Percentiles rank a stretch among this genome's conserved stretches.
These are phyloP conservation scores for Geosmithia flava DNA, from an alignment of 2,329 filamentous ascomycete genomes.

Conservation along the genomic window DNA sequence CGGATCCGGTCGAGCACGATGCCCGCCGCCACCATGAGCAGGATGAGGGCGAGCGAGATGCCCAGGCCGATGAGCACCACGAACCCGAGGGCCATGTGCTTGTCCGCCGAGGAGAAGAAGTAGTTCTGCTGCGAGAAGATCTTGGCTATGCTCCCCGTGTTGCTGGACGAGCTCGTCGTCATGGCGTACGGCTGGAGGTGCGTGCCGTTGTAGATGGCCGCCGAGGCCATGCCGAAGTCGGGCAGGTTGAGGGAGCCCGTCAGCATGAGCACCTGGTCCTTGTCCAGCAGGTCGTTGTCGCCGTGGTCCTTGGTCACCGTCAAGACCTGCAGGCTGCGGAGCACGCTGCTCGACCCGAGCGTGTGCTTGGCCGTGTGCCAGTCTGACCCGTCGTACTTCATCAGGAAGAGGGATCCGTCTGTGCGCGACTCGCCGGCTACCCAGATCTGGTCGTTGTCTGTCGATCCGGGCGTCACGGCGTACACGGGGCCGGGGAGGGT, in stretches of 20 bases:
- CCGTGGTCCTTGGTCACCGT: conserved; percentile 57
- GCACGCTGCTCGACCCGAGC: conserved; percentile 52
- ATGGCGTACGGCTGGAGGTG: conserved; percentile 68
- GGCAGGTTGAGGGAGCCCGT: conserved; percentile 73
- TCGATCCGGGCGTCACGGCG: conserved; percentile 61
- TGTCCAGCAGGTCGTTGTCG: conserved; percentile 48
- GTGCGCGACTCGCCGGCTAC: conserved; percentile 54
- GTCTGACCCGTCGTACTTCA: conserved; percentile 65
- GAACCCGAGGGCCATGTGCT: conserved; percentile 58
- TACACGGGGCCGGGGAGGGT: conserved; percentile 70
- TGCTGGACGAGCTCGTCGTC: conserved; percentile 53
- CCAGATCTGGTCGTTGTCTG: conserved; percentile 67
- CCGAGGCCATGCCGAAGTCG: conserved; percentile 68
- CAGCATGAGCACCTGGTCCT: conserved; percentile 63
- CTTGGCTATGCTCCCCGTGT: conserved; percentile 61
- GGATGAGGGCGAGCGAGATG: conserved; percentile 65
- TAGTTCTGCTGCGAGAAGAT: conserved; percentile 75
- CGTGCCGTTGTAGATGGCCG: conserved; percentile 78
- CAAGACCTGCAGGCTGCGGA: conserved; percentile 76
- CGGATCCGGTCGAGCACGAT: conserved; percentile 64
- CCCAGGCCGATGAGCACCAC: conserved; percentile 72
- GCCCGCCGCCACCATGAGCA: conserved; percentile 64
- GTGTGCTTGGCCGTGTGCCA: conserved; percentile 55
- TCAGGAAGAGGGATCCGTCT: conserved; percentile 61
- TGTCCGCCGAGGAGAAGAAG: conserved; percentile 49